Conservation (phyloP, 495 filamentous ascomycete species). For the Astrothelium subdiscretum region DNA sequence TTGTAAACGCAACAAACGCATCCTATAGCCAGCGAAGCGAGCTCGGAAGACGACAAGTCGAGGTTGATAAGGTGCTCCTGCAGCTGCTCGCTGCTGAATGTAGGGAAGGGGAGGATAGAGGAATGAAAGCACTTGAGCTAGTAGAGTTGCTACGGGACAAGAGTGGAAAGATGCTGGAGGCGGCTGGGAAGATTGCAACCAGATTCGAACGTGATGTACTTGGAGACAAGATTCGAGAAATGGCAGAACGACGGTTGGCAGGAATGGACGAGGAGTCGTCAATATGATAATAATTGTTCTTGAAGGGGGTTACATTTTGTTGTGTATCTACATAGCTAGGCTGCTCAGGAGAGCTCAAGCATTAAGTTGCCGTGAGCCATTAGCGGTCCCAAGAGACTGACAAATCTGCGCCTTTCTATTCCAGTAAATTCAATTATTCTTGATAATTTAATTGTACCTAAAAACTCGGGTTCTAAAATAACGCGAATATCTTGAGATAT, state of each 20-base stretch:
- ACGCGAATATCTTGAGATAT: too few relatives aligned
- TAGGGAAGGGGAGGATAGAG: slow-evolving; percentile 78
- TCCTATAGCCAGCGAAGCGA: slow-evolving; percentile 52
- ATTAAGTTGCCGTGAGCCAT: too few relatives aligned
- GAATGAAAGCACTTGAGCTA: slow-evolving; percentile 86
- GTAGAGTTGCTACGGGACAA: slow-evolving; percentile 67
- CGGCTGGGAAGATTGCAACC: slow-evolving; percentile 70
- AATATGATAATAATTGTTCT: too few relatives aligned
- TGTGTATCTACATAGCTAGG: too few relatives aligned
- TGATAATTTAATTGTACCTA: too few relatives aligned
- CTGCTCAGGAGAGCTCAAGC: too few relatives aligned
- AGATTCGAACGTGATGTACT: slow-evolving; percentile 65
- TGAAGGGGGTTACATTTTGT: too few relatives aligned
- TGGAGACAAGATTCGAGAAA: slow-evolving; percentile 74
- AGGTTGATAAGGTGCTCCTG: slow-evolving; percentile 76
- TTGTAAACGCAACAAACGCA: slow-evolving; percentile 47
- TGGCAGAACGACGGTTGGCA: slow-evolving; percentile 53
- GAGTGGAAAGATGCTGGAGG: slow-evolving; percentile 73
- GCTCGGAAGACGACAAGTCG: slow-evolving; percentile 58
- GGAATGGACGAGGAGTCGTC: slow-evolving; percentile 35
- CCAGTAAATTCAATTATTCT: too few relatives aligned
- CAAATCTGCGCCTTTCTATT: too few relatives aligned
- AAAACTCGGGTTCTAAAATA: too few relatives aligned
- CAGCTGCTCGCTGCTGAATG: slow-evolving; percentile 87
- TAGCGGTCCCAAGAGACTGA: too few relatives aligned